phyloP scores from a whole-genome alignment of 225 moss, liverwort and hornwort species.

The Sphagnum contortum region DNA sequence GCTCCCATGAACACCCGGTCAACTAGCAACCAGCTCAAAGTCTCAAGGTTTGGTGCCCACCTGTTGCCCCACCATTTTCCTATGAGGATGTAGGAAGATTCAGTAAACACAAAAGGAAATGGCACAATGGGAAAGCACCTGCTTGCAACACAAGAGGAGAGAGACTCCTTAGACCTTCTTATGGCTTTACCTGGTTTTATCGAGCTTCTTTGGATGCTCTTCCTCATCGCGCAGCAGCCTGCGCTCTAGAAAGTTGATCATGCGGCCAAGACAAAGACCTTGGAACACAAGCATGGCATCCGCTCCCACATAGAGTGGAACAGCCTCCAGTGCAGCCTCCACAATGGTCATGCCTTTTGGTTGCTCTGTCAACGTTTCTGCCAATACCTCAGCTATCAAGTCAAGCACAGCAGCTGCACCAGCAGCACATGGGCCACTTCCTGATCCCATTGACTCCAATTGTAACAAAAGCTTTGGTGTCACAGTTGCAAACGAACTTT shows the following conservation, averaged over 20 bases:
- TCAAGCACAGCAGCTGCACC: slow-evolving; percentile 84
- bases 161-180: no score
- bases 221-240: slow-evolving; percentile 80
- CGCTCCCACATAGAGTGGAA: slow-evolving; percentile 71
- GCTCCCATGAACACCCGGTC: slow-evolving; percentile 93
- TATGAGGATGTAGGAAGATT: no score
- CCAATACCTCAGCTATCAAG: slow-evolving; percentile 87
- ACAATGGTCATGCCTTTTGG: slow-evolving; percentile 64
- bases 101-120: no score
- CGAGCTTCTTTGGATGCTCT: slow-evolving; percentile 79
- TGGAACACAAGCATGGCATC: slow-evolving; percentile 78
- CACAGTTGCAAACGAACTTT: slow-evolving; percentile 50
- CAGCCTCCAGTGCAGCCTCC: slow-evolving; percentile 87
- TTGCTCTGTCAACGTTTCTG: slow-evolving; percentile 71
- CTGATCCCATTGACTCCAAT: slow-evolving; percentile 56
- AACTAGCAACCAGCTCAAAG: slow-evolving; percentile 77
- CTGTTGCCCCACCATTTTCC: slow-evolving; percentile 9
- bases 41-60: slow-evolving; percentile 84
- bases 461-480: slow-evolving; percentile 60
- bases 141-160: no score
- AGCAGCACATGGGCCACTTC: slow-evolving; percentile 67
- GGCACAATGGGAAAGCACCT: no score
- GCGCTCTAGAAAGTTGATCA: slow-evolving; percentile 79
- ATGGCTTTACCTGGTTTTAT: slow-evolving; percentile 45
- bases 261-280: slow-evolving; percentile 86